Conservation (phyloP, 2,329 filamentous ascomycete species). For the Aaosphaeria pasadenensis region DNA sequence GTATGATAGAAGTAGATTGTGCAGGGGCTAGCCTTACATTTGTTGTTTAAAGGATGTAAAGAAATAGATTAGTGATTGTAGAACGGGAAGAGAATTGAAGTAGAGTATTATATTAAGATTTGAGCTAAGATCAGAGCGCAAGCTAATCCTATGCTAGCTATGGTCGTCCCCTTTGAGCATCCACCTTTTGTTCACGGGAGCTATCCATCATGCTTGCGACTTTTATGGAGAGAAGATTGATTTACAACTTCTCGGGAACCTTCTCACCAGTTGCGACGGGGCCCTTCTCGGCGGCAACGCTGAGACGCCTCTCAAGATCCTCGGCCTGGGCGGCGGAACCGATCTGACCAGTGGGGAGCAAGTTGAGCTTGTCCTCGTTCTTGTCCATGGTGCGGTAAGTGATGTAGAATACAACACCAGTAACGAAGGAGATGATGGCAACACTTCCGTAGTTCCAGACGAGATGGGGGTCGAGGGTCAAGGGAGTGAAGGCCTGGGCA, state of each 20-base stretch:
- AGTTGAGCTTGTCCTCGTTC: slow-evolving; percentile 36
- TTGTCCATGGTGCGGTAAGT: slow-evolving; percentile 31
- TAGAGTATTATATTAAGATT: too few species aligned
- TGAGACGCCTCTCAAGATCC: slow-evolving; percentile 36
- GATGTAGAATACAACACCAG: slow-evolving; percentile 31
- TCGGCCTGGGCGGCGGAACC: slow-evolving; percentile 5
- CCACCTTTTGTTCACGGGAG: too few species aligned
- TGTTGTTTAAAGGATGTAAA: too few species aligned
- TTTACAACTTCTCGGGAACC: slow-evolving; percentile 1
- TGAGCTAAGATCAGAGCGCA: too few species aligned
- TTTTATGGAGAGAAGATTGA: too few species aligned
- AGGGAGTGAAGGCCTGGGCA: slow-evolving; percentile 25
- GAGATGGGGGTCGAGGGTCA: slow-evolving; percentile 25
- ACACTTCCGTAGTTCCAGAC: slow-evolving; percentile 36
- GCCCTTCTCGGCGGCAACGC: slow-evolving; percentile 16
- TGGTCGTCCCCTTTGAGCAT: too few species aligned
- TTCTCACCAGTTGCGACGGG: slow-evolving; percentile 19
- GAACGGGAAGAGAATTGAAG: too few species aligned
- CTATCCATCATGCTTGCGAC: too few species aligned
- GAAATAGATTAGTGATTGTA: too few species aligned
- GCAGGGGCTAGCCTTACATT: too few species aligned
- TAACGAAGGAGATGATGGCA: slow-evolving; percentile 34
- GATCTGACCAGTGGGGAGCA: slow-evolving; percentile 36
- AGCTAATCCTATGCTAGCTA: too few species aligned
- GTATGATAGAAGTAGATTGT: too few species aligned